A percentile compares a stretch with the other conserved stretches of the same genome.
Conservation (phyloP, 2,329 filamentous ascomycete genomes). For the Fusarium luffae region DNA sequence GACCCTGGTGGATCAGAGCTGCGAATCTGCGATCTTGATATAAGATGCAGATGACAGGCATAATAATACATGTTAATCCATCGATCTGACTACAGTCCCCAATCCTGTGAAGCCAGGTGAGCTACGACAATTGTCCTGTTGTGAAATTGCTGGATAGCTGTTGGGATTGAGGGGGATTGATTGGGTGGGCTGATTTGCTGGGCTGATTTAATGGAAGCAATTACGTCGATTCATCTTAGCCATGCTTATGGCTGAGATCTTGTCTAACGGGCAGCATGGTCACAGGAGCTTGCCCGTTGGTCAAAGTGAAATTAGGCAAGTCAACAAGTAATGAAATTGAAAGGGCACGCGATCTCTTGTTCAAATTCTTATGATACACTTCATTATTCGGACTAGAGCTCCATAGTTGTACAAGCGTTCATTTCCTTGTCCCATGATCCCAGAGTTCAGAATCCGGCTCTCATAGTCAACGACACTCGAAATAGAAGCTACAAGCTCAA, state of each 20-base stretch:
- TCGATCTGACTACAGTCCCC: neutral
- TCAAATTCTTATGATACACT: neutral
- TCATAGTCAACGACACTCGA: conserved; percentile 37
- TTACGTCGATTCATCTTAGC: neutral
- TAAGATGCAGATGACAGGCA: neutral
- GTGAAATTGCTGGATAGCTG: neutral
- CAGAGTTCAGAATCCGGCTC: conserved; percentile 42
- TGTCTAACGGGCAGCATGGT: neutral
- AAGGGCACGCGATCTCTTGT: neutral
- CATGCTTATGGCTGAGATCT: neutral
- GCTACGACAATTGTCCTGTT: neutral
- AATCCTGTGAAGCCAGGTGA: neutral
- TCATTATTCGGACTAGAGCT: conserved; percentile 39
- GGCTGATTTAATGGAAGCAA: neutral
- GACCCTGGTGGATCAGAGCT: neutral
- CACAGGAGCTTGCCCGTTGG: neutral
- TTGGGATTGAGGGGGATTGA: neutral
- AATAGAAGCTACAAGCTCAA: conserved; percentile 42
- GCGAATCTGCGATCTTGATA: neutral
- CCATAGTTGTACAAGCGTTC: conserved; percentile 48
- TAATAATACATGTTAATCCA: neutral
- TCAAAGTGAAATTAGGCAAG: neutral
- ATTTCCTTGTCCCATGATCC: conserved; percentile 44
- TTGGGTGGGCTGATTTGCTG: neutral
- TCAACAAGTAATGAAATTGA: neutral